Evolutionary conservation across 2,329 filamentous ascomycete species (phyloP).

Genomic region (Zymoseptoria passerinii): DNA sequence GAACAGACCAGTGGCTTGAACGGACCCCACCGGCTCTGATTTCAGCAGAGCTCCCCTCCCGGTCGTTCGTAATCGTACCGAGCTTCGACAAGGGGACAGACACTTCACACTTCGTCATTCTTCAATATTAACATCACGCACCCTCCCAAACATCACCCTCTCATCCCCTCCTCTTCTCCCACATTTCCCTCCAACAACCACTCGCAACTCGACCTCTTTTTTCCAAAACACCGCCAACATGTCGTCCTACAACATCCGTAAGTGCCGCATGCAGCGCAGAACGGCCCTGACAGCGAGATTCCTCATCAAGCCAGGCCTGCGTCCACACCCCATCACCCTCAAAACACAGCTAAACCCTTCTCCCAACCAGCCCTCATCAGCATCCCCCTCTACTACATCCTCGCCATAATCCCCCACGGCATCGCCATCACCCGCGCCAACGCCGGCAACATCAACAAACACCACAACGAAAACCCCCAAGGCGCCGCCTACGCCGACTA

Average conservation of each 20-base stretch:
- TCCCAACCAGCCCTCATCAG: conserved; percentile 36
- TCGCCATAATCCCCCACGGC: conserved; percentile 35
- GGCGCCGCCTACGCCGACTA: conserved; percentile 27
- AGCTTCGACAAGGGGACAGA: background rate
- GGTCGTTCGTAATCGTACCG: no score
- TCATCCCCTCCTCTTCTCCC: no score
- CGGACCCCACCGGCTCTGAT: no score
- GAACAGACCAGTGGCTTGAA: no score
- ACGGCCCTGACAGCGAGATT: no score
- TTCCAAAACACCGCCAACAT: background rate
- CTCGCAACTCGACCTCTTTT: background rate
- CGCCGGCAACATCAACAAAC: conserved; percentile 29
- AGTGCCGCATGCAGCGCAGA: background rate
- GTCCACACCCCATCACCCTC: no score
- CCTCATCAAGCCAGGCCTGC: no score
- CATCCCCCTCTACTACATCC: conserved; percentile 38
- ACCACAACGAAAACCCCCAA: conserved; percentile 38
- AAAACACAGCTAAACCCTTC: background rate
- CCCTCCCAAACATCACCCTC: no score
- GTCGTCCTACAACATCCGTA: background rate
- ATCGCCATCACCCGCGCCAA: conserved; percentile 32
- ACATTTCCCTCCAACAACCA: background rate
- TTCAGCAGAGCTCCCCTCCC: no score
- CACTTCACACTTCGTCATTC: background rate
- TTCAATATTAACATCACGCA: background rate